Evolutionary conservation across 306 rosid species (phyloP).

Genomic region (Trifolium pratense): DNA sequence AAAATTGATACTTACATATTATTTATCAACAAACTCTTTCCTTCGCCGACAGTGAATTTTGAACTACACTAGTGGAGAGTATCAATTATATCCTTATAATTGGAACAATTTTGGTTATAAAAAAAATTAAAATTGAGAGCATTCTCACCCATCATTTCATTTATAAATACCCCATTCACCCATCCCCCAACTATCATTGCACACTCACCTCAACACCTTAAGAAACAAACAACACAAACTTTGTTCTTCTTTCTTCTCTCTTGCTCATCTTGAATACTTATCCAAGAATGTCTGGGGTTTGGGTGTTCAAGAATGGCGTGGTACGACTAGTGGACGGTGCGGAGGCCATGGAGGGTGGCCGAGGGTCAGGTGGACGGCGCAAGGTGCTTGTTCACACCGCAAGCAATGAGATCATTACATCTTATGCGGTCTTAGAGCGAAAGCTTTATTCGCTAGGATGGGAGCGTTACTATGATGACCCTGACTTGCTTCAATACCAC

Average conservation of each 20-base stretch:
- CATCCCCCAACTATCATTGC: slow-evolving; percentile 16
- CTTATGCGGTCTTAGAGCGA: slow-evolving; percentile 62
- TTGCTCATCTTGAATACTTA: background rate
- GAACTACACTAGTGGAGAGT: background rate
- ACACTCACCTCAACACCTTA: slow-evolving; percentile 30
- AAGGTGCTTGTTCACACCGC: slow-evolving; percentile 76
- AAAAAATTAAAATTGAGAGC: background rate
- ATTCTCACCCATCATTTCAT: background rate
- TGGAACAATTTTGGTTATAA: background rate
- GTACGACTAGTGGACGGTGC: slow-evolving; percentile 79
- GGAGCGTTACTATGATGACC: slow-evolving; percentile 92
- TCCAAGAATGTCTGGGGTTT: slow-evolving; percentile 80
- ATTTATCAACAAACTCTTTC: background rate
- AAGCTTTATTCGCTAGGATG: slow-evolving; percentile 73
- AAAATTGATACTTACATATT: background rate
- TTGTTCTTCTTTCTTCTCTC: background rate
- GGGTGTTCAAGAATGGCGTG: slow-evolving; percentile 94
- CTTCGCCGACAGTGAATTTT: background rate
- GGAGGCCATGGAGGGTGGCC: slow-evolving; percentile 44
- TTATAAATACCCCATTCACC: slow-evolving; percentile 39
- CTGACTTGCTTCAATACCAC: slow-evolving; percentile 87
- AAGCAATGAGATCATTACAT: slow-evolving; percentile 65
- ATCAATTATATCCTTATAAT: slow-evolving; percentile 4
- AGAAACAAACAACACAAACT: background rate
- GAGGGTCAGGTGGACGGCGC: slow-evolving; percentile 47